A percentile compares a stretch with the other conserved stretches of the same genome.
Conservation (phyloP, 768 basidiomycete genomes). For the Lactarius tabidus region DNA sequence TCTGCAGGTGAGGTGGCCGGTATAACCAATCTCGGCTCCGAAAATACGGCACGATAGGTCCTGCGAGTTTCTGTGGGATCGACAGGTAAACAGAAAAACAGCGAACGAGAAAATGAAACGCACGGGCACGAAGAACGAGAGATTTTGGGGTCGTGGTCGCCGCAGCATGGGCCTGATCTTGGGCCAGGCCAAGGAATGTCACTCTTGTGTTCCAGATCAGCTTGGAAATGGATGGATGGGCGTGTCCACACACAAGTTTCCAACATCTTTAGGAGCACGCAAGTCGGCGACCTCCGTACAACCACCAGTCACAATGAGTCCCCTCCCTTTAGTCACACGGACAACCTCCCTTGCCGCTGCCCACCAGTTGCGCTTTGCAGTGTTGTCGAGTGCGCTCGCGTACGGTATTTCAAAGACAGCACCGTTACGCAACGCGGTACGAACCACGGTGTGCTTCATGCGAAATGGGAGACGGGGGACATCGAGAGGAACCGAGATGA, state of each 20-base stretch:
- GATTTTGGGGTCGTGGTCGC: constrained; percentile 60
- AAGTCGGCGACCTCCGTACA: constrained; percentile 57
- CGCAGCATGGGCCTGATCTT: constrained; percentile 63
- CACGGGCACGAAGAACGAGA: constrained; percentile 68
- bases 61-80: constrained; percentile 62
- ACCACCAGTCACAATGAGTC: constrained; percentile 67
- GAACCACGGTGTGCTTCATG: constrained; percentile 78
- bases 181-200: constrained; percentile 60
- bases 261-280: constrained; percentile 67
- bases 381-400: constrained; percentile 59
- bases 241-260: constrained; percentile 53
- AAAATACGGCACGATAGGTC: constrained; percentile 75
- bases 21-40: constrained; percentile 65
- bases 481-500: constrained; percentile 76
- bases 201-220: constrained; percentile 42
- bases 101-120: constrained; percentile 31
- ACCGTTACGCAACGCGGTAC: constrained; percentile 77
- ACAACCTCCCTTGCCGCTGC: constrained; percentile 69
- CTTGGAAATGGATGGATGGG: not conserved
- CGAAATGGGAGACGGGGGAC: constrained; percentile 74
- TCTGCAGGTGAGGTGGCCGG: constrained; percentile 32
- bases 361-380: constrained; percentile 82
- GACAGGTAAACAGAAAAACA: not conserved
- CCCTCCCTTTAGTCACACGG: constrained; percentile 78
- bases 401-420: constrained; percentile 81